Evolutionary conservation across 2,329 filamentous ascomycete genomes (phyloP).

Genomic region (Zymoseptoria tritici): DNA sequence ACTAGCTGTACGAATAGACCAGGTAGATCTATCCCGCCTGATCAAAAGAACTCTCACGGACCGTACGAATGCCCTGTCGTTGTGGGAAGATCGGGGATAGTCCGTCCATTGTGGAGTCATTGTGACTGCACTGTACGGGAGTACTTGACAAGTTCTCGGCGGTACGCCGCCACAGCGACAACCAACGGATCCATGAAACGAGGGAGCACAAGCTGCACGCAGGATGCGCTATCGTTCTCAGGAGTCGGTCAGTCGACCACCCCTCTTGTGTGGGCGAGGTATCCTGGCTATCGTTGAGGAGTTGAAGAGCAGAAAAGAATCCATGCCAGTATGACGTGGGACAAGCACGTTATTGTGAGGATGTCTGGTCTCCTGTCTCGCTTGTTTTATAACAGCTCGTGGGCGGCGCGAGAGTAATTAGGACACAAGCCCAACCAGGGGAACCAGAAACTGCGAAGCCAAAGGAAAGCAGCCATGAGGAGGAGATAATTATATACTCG

Average conservation of each 20-base stretch:
- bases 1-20: background rate
- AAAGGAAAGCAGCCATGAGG: background rate
- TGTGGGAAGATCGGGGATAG: background rate
- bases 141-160: background rate
- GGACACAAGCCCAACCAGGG: background rate
- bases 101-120: background rate
- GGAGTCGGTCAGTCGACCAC: background rate
- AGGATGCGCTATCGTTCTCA: background rate
- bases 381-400: background rate
- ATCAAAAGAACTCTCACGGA: background rate
- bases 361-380: background rate
- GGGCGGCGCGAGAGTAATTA: background rate
- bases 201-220: background rate
- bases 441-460: background rate
- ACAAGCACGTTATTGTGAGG: background rate
- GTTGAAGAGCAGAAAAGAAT: background rate
- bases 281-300: background rate
- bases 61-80: too few species aligned
- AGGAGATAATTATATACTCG: background rate
- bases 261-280: background rate
- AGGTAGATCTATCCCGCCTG: background rate
- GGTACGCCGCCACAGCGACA: background rate
- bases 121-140: background rate
- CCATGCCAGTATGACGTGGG: background rate
- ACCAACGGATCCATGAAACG: background rate